Evolutionary conservation across 169 alveolate genomes (phyloP).

Genomic region (Pseudocohnilembus persalinus): DNA sequence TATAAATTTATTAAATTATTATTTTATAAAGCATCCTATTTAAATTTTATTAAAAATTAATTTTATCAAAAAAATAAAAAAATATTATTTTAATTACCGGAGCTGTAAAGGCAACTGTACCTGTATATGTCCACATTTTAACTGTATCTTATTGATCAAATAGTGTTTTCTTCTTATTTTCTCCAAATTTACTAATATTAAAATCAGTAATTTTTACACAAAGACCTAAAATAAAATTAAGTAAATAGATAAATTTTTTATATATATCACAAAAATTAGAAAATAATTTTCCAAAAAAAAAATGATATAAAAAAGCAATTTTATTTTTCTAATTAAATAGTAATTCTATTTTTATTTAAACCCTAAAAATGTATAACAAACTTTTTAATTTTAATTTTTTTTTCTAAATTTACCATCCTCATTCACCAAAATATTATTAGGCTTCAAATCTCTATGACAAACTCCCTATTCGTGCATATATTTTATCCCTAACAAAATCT

Average conservation of each 20-base stretch:
- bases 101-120: conserved; percentile 61
- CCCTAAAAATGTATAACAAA: too few species aligned
- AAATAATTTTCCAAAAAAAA: too few species aligned
- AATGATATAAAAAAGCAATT: too few species aligned
- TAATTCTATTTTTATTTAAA: too few species aligned
- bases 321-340: too few species aligned
- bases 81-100: conserved; percentile 54
- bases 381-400: too few species aligned
- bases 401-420: neutral
- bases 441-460: conserved; percentile 47
- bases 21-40: too few species aligned
- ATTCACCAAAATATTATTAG: conserved; percentile 26
- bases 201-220: conserved; percentile 42
- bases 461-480: conserved; percentile 43
- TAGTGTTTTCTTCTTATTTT: conserved; percentile 34
- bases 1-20: too few species aligned
- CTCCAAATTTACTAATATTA: conserved; percentile 42
- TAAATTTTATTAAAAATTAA: too few species aligned
- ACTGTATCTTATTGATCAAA: conserved; percentile 29
- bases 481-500: conserved; percentile 18
- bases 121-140: conserved; percentile 61
- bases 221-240: neutral
- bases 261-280: too few species aligned
- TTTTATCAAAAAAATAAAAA: too few species aligned
- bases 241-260: too few species aligned